phyloP scores from a whole-genome alignment of 192 early-diverging fungal species.

The Coemansia sp. region DNA sequence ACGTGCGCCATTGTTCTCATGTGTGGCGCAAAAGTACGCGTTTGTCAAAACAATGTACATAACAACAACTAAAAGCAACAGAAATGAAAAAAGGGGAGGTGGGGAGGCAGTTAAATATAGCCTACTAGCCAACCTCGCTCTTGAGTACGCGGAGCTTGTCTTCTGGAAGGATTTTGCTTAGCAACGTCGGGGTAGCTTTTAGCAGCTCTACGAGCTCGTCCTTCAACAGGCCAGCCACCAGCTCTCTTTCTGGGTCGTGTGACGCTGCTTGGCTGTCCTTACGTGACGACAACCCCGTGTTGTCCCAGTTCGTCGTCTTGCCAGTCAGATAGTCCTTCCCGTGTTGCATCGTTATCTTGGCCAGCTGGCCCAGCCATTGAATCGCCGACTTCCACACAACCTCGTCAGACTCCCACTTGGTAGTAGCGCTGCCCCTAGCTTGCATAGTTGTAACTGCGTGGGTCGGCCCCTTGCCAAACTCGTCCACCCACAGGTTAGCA shows the following conservation, averaged over 20 bases:
- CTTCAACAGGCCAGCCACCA: constrained; percentile 32
- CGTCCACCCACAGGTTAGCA: constrained; percentile 25
- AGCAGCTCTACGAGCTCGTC: constrained; percentile 29
- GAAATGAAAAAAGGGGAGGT: background rate
- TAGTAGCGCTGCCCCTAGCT: background rate
- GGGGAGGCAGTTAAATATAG: background rate
- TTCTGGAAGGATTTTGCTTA: background rate
- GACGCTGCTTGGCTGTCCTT: background rate
- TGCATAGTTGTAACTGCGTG: constrained; percentile 6
- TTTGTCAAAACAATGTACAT: background rate
- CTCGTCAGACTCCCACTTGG: constrained; percentile 13
- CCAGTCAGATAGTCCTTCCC: constrained; percentile 22
- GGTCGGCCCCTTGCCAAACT: constrained; percentile 15
- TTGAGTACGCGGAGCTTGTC: constrained; percentile 16
- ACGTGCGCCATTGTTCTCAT: background rate
- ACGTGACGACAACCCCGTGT: background rate
- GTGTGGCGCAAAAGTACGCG: background rate
- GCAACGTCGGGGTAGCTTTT: constrained; percentile 17
- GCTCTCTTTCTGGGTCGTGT: constrained; percentile 12
- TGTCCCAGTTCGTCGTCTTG: constrained; percentile 29
- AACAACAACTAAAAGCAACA: background rate
- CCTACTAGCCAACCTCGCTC: constrained; percentile 14
- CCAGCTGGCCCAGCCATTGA: constrained; percentile 34
- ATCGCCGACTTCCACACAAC: constrained; percentile 35
- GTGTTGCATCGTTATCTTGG: background rate